A percentile compares a stretch with the other conserved stretches of the same genome.
Evolutionary conservation across 352 stramenopile species (phyloP).

Genomic region (Phytophthora foliorum): DNA sequence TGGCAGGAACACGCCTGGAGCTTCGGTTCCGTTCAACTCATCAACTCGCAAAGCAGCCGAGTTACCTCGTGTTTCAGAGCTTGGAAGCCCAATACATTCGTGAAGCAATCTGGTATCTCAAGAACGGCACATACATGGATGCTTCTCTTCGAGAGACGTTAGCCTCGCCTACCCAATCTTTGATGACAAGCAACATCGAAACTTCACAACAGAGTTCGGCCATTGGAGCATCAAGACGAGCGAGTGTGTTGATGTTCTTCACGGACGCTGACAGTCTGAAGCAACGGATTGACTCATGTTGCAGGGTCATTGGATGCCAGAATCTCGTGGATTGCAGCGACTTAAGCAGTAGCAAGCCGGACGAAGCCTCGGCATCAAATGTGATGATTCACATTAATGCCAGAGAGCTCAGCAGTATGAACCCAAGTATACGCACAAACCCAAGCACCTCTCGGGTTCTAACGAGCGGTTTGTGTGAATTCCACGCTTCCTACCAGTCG

Average conservation of each 20-base stretch:
- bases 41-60: conserved; percentile 62
- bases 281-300: conserved; percentile 57
- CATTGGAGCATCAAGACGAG: conserved; percentile 10
- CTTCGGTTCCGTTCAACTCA: conserved; percentile 59
- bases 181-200: conserved; percentile 5
- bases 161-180: conserved; percentile 2
- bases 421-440: conserved; percentile 14
- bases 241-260: conserved; percentile 48
- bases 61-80: conserved; percentile 66
- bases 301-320: conserved; percentile 61
- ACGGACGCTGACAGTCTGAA: conserved; percentile 48
- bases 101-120: conserved; percentile 74
- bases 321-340: conserved; percentile 24
- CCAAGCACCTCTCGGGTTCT: conserved; percentile 18
- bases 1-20: conserved; percentile 51
- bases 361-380: conserved; percentile 35
- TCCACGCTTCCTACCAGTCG: conserved; percentile 39
- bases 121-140: conserved; percentile 57
- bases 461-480: conserved; percentile 40
- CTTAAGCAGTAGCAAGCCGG: conserved; percentile 16
- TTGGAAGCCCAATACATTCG: conserved; percentile 68
- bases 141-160: conserved; percentile 42
- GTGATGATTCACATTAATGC: conserved; percentile 31
- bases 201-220: not conserved
- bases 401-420: conserved; percentile 23